Evolutionary conservation across 345 rosid genomes (phyloP), one percentile per base, ranked within the genome.

Genomic region (Heritiera fomes): DNA sequence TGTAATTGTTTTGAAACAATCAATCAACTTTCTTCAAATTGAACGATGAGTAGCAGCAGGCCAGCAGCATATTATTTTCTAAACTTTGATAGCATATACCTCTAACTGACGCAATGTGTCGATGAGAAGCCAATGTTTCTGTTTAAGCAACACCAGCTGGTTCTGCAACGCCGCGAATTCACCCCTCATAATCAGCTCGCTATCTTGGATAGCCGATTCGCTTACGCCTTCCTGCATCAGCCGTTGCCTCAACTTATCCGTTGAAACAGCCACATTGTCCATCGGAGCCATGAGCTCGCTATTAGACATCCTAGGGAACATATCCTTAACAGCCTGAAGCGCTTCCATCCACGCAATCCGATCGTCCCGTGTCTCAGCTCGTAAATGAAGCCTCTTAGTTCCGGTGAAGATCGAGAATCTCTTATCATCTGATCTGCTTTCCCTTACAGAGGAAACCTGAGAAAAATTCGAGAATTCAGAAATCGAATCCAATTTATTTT

Each of bases 371-470:
- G 90, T 86, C 75, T 96, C 98, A 0, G 98, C 97, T 11, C 97
- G 85, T 78, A 96, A 78, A 75, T 96, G 97, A 40, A 96, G 88
- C 85, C 94, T 88, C 86, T 94, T 96, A 3, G 98, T 92, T 5
- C 99, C 99, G 0, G 99, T 94, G 63, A 87, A 93, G 55, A 96
- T 94, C 0, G 99, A 96, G 82, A 96, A 96, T 61, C 96, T 91
- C 91, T 89, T 94, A 72, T 94, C 99, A 79, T 94, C 97, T 17
- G 98, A 92, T 82, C 87, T 89, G 79, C 98, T 96, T 80, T 90
- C 95, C 2, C 95, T 88, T 75, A 92, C 88, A 30, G 99, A 89
- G 1, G 89, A 88, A 23, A 88, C 89, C 91, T 88, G 78, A 77
- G 4, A 72, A 71, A 43, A 49, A 8, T 46, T 13, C n/a, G 34